A percentile compares a stretch with the other conserved stretches of the same genome.
Evolutionary conservation across 2,329 filamentous ascomycete genomes (phyloP).

Genomic region (Aspergillus sp.): DNA sequence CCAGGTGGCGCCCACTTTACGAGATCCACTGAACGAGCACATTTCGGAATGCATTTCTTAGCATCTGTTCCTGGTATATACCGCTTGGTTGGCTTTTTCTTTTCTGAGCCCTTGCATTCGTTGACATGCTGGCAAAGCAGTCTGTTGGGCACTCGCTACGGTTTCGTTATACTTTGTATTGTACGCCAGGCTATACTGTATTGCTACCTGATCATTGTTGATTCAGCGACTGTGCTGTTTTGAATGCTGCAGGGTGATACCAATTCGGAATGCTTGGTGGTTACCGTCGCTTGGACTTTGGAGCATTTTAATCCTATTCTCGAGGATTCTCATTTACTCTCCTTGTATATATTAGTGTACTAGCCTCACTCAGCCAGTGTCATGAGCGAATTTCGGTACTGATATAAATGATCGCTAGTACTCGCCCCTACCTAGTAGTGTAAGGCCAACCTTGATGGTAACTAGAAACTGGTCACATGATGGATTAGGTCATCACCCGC

Average conservation of each 20-base stretch:
- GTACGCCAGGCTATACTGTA: slow-evolving; percentile 16
- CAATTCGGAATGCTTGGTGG: slow-evolving; percentile 14
- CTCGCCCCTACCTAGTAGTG: not conserved
- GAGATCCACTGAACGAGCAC: slow-evolving; percentile 12
- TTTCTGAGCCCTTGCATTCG: slow-evolving; percentile 7
- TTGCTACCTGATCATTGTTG: slow-evolving; percentile 14
- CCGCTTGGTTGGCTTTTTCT: slow-evolving; percentile 4
- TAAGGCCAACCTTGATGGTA: too few relatives aligned
- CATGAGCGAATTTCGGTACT: not conserved
- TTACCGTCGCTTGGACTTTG: slow-evolving; percentile 8
- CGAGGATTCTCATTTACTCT: not conserved
- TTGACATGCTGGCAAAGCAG: slow-evolving; percentile 12
- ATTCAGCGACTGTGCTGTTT: slow-evolving; percentile 17
- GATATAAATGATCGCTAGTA: not conserved
- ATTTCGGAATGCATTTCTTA: slow-evolving; percentile 18
- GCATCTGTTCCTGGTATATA: slow-evolving; percentile 9
- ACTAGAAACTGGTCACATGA: too few relatives aligned
- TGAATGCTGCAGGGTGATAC: slow-evolving; percentile 28
- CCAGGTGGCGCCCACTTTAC: slow-evolving; percentile 7
- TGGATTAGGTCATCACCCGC: slow-evolving; percentile 14
- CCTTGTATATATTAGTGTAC: not conserved
- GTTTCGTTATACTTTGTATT: too few relatives aligned
- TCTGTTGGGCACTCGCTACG: slow-evolving; percentile 5
- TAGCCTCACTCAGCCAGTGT: not conserved
- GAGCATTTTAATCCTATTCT: slow-evolving; percentile 4